A percentile compares a stretch with the other conserved stretches of the same genome.
These are phyloP conservation scores for Rhynchosporium agropyri DNA, from an alignment of 2,329 filamentous ascomycete species.

Conservation along the genomic window DNA sequence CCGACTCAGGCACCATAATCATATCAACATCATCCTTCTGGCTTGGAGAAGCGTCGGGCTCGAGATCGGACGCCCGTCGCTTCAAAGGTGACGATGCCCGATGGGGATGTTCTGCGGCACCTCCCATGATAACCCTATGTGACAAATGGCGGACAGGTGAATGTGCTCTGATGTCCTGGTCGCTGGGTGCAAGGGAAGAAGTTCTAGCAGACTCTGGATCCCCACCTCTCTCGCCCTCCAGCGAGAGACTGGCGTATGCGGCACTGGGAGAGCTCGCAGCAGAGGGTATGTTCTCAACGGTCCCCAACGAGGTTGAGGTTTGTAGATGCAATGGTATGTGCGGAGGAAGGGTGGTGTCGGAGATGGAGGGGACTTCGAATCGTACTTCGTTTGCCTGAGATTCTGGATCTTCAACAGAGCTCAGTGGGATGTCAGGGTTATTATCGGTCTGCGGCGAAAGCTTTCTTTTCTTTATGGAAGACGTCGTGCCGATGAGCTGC, in stretches of 20 bases:
- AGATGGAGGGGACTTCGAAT: conserved; percentile 42
- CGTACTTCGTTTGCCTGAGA: conserved; percentile 48
- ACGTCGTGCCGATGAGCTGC: conserved; percentile 73
- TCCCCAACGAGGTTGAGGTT: conserved; percentile 46
- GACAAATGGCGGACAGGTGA: conserved; percentile 53
- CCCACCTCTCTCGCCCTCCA: conserved; percentile 57
- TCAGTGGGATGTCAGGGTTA: conserved; percentile 39
- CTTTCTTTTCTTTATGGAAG: conserved; percentile 75
- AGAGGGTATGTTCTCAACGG: conserved; percentile 56
- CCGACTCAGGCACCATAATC: conserved; percentile 33
- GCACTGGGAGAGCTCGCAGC: conserved; percentile 60
- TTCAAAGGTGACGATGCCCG: conserved; percentile 68
- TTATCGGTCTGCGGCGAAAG: conserved; percentile 49
- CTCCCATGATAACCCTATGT: conserved; percentile 61
- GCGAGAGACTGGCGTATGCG: conserved; percentile 59
- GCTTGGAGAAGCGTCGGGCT: conserved; percentile 34
- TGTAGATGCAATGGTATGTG: conserved; percentile 51
- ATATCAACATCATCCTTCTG: conserved; percentile 43
- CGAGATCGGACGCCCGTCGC: conserved; percentile 54
- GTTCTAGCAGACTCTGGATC: conserved; percentile 39
- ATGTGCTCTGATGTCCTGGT: conserved; percentile 45
- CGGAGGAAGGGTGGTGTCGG: conserved; percentile 50
- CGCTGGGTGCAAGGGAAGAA: conserved; percentile 41
- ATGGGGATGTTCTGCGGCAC: conserved; percentile 58
- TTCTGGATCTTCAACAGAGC: conserved; percentile 45